Evolutionary conservation across 805 yeast genomes (phyloP), one percentile per base, ranked within the genome.

Genomic region (Candida multigemmis): DNA sequence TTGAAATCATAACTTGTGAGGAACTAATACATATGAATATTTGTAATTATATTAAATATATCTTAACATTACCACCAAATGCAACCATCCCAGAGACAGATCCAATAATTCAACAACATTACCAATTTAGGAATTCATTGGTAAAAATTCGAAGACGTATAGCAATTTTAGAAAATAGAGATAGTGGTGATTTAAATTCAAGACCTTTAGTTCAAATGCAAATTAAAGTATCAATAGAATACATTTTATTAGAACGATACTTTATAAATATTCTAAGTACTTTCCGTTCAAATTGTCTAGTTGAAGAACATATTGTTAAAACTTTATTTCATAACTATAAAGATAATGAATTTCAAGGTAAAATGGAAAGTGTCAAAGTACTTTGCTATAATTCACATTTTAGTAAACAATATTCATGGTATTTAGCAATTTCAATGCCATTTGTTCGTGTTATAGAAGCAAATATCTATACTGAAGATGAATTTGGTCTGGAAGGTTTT

Each of bases 21-120:
- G 66, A 60, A 27, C 32, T 60, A n/a, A 36, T 58, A 14, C 65
- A 60, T 33, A 34, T 53, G 4, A 60, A 60, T 25, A 48, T 58
- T 31, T 41, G 53, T 9, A 60, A 60, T 29, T 60, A 59, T 29
- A 36, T 60, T 10, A 35, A 65, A 13, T 56, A 39, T 30, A 31
- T 61, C 7, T 24, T 60, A n/a, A 35, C 31, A 12, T 37, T 61
- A 16, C 67, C 66, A 5, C 30, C 36, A 8, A 38, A 33, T 7
- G 27, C 30, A 2, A 35, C 36, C 3, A 18, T 25, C 13, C 36
- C 39, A 5, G 27, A 36, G 7, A 33, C 56, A 7, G 38, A 34
- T 25, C 50, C 44, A 7, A 25, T 31, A n/a, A 47, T 40, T 14
- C 27, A 26, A 14, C 38, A 30, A 19, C 64, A 60, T 33, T 51